phyloP scores from a whole-genome alignment of 768 basidiomycete species.

The Leccinellum luteum region DNA sequence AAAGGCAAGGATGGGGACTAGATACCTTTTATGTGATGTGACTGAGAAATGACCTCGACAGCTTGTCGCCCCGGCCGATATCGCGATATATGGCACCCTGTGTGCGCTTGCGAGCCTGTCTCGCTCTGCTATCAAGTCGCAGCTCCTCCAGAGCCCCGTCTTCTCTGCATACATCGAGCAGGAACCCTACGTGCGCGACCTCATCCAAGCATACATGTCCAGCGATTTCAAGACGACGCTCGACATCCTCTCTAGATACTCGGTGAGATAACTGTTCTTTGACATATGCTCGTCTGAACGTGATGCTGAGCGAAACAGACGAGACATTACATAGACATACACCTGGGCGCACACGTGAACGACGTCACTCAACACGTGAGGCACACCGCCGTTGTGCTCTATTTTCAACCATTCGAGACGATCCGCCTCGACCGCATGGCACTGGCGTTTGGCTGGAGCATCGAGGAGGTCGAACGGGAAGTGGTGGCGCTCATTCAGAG shows the following conservation, averaged over 20 bases:
- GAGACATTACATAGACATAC: slow-evolving; percentile 73
- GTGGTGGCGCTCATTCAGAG: slow-evolving; percentile 77
- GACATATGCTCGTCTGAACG: not conserved
- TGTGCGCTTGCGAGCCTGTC: slow-evolving; percentile 79
- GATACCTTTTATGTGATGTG: not conserved
- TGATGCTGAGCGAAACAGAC: slow-evolving; percentile 44
- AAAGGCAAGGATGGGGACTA: slow-evolving; percentile 43
- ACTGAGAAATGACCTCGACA: not conserved
- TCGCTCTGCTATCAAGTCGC: slow-evolving; percentile 65
- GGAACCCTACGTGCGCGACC: slow-evolving; percentile 82
- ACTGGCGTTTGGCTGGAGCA: slow-evolving; percentile 76
- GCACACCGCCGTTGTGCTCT: slow-evolving; percentile 76
- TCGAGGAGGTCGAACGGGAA: slow-evolving; percentile 67
- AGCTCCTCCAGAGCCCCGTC: slow-evolving; percentile 62
- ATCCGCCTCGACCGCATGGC: slow-evolving; percentile 86
- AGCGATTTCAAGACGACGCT: slow-evolving; percentile 85
- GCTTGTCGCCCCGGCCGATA: slow-evolving; percentile 78
- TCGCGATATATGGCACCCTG: slow-evolving; percentile 83
- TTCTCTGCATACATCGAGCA: slow-evolving; percentile 82
- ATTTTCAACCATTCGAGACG: slow-evolving; percentile 87
- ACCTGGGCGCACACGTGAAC: slow-evolving; percentile 66
- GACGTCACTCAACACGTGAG: slow-evolving; percentile 68
- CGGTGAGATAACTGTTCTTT: slow-evolving; percentile 41
- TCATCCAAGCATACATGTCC: slow-evolving; percentile 81
- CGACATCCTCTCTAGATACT: slow-evolving; percentile 68